These are phyloP conservation scores for Diaporthe batatas DNA, from an alignment of 2,329 filamentous ascomycete genomes.

Conservation along the genomic window DNA sequence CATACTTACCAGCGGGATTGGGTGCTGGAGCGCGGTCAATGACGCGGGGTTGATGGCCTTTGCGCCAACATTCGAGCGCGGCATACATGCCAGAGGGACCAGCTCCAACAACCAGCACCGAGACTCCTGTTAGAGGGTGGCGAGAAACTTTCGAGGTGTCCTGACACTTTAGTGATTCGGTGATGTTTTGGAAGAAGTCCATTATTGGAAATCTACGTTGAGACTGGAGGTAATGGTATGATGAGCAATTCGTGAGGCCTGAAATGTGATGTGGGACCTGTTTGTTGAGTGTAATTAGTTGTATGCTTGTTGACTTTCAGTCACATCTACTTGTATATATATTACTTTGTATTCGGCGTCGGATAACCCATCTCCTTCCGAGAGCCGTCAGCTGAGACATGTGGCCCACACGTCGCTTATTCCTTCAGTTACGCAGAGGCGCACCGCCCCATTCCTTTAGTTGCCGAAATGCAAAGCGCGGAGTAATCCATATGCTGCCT, in stretches of 20 bases:
- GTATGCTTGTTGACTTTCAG: background rate
- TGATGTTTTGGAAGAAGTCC: slow-evolving; percentile 30
- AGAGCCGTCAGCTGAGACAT: background rate
- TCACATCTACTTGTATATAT: background rate
- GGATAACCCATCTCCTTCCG: slow-evolving; percentile 6
- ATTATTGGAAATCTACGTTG: background rate
- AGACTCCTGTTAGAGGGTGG: slow-evolving; percentile 33
- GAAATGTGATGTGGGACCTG: background rate
- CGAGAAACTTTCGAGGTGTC: background rate
- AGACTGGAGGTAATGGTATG: background rate
- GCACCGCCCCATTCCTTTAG: slow-evolving; percentile 17
- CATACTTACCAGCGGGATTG: slow-evolving; percentile 31
- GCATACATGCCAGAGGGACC: slow-evolving; percentile 38
- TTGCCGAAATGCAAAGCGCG: background rate
- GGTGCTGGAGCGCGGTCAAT: slow-evolving; percentile 29
- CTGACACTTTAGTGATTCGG: background rate
- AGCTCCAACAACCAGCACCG: slow-evolving; percentile 40
- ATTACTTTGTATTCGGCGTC: background rate
- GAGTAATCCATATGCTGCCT: background rate
- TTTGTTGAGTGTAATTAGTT: too few species aligned
- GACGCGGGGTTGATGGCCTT: slow-evolving; percentile 39
- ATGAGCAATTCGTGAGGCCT: background rate
- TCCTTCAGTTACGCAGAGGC: background rate
- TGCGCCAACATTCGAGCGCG: slow-evolving; percentile 43
- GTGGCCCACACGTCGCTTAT: background rate